Evolutionary conservation across 352 stramenopile genomes (phyloP), one percentile per base, ranked within the genome.

Genomic region (Phytophthora quininea): DNA sequence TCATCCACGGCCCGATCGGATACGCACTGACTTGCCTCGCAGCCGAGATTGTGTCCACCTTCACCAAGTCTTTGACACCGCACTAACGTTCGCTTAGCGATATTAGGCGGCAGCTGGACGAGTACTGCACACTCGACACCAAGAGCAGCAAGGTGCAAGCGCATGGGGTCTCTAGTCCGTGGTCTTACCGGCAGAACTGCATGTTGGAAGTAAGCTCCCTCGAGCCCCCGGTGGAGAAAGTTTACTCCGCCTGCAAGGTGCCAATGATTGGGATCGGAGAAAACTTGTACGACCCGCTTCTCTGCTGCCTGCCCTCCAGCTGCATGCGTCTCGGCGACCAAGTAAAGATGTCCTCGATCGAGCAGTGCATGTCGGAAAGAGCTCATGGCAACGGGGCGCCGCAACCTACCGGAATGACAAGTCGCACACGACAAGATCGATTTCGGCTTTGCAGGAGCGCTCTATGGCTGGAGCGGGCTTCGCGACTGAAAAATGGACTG

Each of bases 61-160:
- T 24, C 19, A 24, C 19, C 19, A 24, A 24, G 19, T 24, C 19
- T 24, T 24, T 24, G 19, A 24, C 19, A 24, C 19, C 19, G 19
- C 19, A 46, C 38, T 46, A 46, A 46, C 9, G 38, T 46, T 46
- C 38, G 19, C 38, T 43, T 46, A 46, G 38, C 38, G 38, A 46
- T 46, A 46, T 46, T 46, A 24, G 19, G 19, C 19, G 19, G 19
- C 19, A 24, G 19, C 38, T 15, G 19, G 38, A 15, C 19, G 38
- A 46, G 11, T 24, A 5, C 38, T 14, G 38, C 38, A 15, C 38
- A 46, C 38, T 43, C 19, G 19, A 24, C 19, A 24, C 19, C 19
- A 24, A 24, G 19, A 43, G 7, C 8, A 43, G 8, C 37, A 43
- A 43, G 37, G 7, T 43, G 37, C 37, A 43, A 12, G 37, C 12